These are phyloP conservation scores for Ophiostoma populinum DNA, from an alignment of 2,329 filamentous ascomycete genomes.

Conservation along the genomic window DNA sequence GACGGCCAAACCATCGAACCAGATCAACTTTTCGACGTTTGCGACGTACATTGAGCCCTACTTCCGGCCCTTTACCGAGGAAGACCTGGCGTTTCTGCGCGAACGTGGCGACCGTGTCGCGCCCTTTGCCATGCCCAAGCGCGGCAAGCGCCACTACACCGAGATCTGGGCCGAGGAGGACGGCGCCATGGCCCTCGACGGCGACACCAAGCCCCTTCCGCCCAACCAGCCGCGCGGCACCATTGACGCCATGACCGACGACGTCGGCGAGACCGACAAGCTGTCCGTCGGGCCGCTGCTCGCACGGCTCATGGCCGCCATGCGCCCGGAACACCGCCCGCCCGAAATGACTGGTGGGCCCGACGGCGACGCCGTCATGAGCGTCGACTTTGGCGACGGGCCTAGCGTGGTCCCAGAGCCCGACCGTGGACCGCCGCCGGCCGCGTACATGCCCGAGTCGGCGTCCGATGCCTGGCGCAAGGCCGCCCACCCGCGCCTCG, in stretches of 20 bases:
- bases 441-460: conserved; percentile 65
- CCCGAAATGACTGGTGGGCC: conserved; percentile 21
- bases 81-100: conserved; percentile 82
- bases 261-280: conserved; percentile 73
- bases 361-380: conserved; percentile 37
- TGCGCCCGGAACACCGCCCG: conserved; percentile 57
- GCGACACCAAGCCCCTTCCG: conserved; percentile 49
- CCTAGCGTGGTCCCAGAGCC: conserved; percentile 13
- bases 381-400: conserved; percentile 29
- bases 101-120: conserved; percentile 72
- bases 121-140: conserved; percentile 72
- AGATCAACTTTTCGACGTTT: conserved; percentile 88
- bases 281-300: conserved; percentile 79
- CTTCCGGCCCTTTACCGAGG: conserved; percentile 76
- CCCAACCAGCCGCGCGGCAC: conserved; percentile 70
- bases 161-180: conserved; percentile 95
- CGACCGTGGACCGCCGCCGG: conserved; percentile 41
- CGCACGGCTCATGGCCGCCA: conserved; percentile 59
- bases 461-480: conserved; percentile 64
- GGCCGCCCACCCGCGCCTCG: conserved; percentile 54
- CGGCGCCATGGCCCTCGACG: conserved; percentile 57
- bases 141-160: conserved; percentile 70
- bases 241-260: conserved; percentile 76
- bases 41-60: conserved; percentile 84
- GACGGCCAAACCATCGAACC: conserved; percentile 79